Percentiles rank a stretch among this genome's conserved stretches.
These are phyloP conservation scores for Cercophora scortea DNA, from an alignment of 495 filamentous ascomycete species.

Conservation along the genomic window DNA sequence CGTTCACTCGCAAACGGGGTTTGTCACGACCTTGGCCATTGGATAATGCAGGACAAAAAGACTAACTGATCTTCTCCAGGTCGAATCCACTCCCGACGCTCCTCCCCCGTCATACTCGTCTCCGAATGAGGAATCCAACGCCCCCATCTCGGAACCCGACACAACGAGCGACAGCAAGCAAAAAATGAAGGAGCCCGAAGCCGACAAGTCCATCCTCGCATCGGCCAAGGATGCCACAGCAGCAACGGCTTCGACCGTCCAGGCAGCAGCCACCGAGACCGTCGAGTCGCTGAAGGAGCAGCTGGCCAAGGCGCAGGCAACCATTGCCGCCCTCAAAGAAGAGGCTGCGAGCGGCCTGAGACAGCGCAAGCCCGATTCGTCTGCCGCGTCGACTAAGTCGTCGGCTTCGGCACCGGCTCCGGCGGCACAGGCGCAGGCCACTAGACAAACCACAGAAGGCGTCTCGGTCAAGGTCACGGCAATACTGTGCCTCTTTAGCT, in stretches of 20 bases:
- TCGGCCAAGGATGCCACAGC: constrained; percentile 11
- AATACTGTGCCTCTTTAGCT: constrained; percentile 75
- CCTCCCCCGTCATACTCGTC: constrained; percentile 21
- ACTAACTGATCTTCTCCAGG: constrained; percentile 8
- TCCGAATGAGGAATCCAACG: constrained; percentile 12
- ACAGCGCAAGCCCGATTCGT: constrained; percentile 55
- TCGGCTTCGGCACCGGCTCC: constrained; percentile 33
- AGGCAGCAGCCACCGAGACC: constrained; percentile 27
- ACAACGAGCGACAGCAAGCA: constrained; percentile 34
- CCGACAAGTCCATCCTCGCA: constrained; percentile 19
- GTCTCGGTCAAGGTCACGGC: constrained; percentile 85
- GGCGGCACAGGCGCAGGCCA: constrained; percentile 39
- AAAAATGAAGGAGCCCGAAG: constrained; percentile 17
- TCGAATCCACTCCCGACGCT: constrained; percentile 23
- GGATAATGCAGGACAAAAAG: background rate
- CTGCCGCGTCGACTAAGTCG: constrained; percentile 28
- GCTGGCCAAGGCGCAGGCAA: constrained; percentile 67
- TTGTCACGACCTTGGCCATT: constrained; percentile 2
- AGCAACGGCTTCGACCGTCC: constrained; percentile 35
- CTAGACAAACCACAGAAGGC: constrained; percentile 56
- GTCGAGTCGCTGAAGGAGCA: constrained; percentile 61
- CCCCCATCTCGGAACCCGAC: constrained; percentile 10
- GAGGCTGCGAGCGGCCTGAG: constrained; percentile 56
- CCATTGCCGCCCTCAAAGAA: constrained; percentile 62
- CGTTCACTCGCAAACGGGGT: constrained; percentile 20